Base-by-base conservation (phyloP, 1,284 basidiomycete species). In the Cryptococcus sp. region DNA sequence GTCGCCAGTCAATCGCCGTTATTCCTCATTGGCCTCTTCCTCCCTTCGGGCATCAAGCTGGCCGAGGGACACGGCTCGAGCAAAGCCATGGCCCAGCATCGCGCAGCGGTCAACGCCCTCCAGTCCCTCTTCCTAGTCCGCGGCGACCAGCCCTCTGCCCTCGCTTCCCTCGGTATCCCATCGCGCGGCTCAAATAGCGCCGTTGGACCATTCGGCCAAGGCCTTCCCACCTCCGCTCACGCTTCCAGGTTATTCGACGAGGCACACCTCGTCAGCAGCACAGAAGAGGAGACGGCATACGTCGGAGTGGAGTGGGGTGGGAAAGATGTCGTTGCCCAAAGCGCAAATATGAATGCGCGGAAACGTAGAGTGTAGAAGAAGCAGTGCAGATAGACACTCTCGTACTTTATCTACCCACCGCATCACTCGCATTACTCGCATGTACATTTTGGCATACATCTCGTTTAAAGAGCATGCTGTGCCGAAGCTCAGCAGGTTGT, bases 11-110 rank as follows among this genome's bases (percentile, higher is more conserved):
- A 91, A 68, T 88, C 90, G 7, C 93, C 95, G 0, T 84, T 96
- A 42, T 99, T 91, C 76, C 90, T 97, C 16, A 89, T 97, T 11
- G 95, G 93, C 22, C 88, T 96, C 50, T 98, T 86, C 77, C 90
- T 90, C n/a, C 89, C 89, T 7, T 85, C 85, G 20, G 88, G 90
- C 64, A 68, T 81, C 27, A 87, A 97, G 80, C 84, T 99, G 3
- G 93, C 95, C 15, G 94, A 99, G 80, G 94, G 93, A 8, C 93
- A 93, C 72, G 96, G 96, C 49, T 90, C 87, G 68, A 93, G 90
- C 17, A 81, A 97, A 58, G 87, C 86, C 73, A 99, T 99, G 95
- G 94, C 93, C 17, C 92, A 98, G 79, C 96, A 87, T 80, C 83
- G 96, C 59, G 93, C 92, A 74, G 72, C 75, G 1, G 65, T 68